phyloP scores from a whole-genome alignment of 257 asterid species.

The Datura wrightii region DNA sequence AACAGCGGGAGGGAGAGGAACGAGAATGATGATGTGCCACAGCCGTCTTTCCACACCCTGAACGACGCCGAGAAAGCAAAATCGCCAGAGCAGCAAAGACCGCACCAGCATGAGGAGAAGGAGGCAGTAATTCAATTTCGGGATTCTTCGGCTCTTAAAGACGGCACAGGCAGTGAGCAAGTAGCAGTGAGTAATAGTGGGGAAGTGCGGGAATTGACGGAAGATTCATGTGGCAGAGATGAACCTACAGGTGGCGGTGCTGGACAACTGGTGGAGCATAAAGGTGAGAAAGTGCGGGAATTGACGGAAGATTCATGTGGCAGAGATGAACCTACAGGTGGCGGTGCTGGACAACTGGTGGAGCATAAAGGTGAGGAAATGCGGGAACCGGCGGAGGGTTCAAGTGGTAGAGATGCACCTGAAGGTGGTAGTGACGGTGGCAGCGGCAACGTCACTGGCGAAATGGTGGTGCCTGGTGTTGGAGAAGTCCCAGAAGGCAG shows the following conservation, averaged over 20 bases:
- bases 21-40: neutral
- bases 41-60: constrained; percentile 32
- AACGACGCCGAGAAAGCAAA: constrained; percentile 12
- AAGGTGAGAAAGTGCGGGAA: neutral
- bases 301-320: neutral
- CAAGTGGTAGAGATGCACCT: constrained; percentile 1
- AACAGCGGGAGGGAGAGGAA: neutral
- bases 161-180: neutral
- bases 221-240: constrained; percentile 6
- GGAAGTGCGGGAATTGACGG: constrained; percentile 1
- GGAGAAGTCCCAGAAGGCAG: constrained; percentile 29
- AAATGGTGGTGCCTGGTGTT: neutral
- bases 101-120: no score
- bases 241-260: neutral
- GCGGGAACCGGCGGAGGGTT: neutral
- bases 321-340: neutral
- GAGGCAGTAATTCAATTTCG: neutral
- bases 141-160: neutral
- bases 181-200: neutral
- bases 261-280: neutral
- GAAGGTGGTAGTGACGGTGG: constrained; percentile 13
- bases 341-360: neutral
- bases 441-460: constrained; percentile 1
- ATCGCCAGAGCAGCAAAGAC: no score
- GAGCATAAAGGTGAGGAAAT: neutral